Conservation (phyloP, 345 rosid species). For the Capsella bursapastoris region DNA sequence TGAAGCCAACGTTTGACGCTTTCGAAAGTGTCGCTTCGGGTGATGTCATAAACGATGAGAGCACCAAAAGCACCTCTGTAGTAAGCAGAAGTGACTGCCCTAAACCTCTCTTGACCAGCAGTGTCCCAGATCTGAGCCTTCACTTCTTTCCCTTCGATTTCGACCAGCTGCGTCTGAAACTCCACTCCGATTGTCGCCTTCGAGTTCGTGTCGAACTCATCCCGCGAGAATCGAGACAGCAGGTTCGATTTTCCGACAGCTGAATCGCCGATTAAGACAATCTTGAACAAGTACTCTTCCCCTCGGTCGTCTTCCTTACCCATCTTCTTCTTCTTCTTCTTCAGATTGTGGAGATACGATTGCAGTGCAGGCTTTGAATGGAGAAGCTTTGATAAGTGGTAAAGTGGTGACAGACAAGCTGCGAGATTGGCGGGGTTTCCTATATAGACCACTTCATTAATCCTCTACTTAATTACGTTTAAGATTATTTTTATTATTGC, state of each 20-base stretch:
- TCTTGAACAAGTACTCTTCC: constrained; percentile 87
- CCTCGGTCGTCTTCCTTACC: constrained; percentile 55
- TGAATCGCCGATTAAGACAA: constrained; percentile 90
- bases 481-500: neutral
- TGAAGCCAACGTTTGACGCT: constrained; percentile 92
- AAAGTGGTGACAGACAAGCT: constrained; percentile 49
- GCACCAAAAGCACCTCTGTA: constrained; percentile 96
- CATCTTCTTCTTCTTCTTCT: constrained; percentile 45
- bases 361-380: too few species aligned
- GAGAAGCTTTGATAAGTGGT: constrained; percentile 35
- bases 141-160: constrained; percentile 87
- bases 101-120: constrained; percentile 95
- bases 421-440: constrained; percentile 59
- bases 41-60: constrained; percentile 87
- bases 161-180: constrained; percentile 83
- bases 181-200: constrained; percentile 96
- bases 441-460: constrained; percentile 1
- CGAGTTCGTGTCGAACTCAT: constrained; percentile 86
- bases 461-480: constrained; percentile 24
- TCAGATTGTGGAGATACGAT: neutral
- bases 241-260: constrained; percentile 95
- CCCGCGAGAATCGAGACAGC: constrained; percentile 74
- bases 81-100: constrained; percentile 96
- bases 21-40: constrained; percentile 69
- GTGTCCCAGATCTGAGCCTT: constrained; percentile 99